These are phyloP conservation scores for Dictyostelium firmibasis DNA, from an alignment of 78 protist genomes.

Conservation along the genomic window DNA sequence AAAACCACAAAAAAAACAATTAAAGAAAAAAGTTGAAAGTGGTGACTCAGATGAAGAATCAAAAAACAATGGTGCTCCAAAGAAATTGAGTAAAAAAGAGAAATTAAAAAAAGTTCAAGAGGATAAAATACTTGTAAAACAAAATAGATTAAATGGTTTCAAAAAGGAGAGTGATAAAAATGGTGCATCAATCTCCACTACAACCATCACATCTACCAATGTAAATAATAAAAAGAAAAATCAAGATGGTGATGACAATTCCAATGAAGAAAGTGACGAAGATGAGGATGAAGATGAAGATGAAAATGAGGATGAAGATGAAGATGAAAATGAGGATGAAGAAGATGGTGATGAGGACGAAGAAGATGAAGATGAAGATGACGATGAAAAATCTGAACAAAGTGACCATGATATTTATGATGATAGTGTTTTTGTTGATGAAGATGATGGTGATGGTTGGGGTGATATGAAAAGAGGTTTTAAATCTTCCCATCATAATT, in stretches of 20 bases:
- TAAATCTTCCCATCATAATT: slow-evolving; percentile 2
- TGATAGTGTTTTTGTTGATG: slow-evolving; percentile 25
- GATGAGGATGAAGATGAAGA: background rate
- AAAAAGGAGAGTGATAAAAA: background rate
- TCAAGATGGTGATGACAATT: background rate
- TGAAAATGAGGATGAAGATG: background rate
- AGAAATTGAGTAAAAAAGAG: slow-evolving; percentile 19
- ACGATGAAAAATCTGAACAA: slow-evolving; percentile 11
- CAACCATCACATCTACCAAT: background rate
- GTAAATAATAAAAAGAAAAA: background rate
- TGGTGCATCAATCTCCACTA: background rate
- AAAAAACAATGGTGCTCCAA: slow-evolving; percentile 3
- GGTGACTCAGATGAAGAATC: background rate
- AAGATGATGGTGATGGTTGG: slow-evolving; percentile 69
- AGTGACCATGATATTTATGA: background rate
- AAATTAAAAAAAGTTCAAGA: background rate
- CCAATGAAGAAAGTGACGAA: background rate
- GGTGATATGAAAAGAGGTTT: slow-evolving; percentile 77
- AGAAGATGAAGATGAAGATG: slow-evolving; percentile 20
- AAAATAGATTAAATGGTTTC: background rate
- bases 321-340: background rate
- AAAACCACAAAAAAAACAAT: slow-evolving; percentile 50
- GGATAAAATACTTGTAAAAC: background rate
- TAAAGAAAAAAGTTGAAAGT: slow-evolving; percentile 10
- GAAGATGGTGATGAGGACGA: slow-evolving; percentile 21